Evolutionary conservation across 495 filamentous ascomycete species (phyloP), one percentile per base, ranked within the genome.

Genomic region (Neohortaea acidophila): DNA sequence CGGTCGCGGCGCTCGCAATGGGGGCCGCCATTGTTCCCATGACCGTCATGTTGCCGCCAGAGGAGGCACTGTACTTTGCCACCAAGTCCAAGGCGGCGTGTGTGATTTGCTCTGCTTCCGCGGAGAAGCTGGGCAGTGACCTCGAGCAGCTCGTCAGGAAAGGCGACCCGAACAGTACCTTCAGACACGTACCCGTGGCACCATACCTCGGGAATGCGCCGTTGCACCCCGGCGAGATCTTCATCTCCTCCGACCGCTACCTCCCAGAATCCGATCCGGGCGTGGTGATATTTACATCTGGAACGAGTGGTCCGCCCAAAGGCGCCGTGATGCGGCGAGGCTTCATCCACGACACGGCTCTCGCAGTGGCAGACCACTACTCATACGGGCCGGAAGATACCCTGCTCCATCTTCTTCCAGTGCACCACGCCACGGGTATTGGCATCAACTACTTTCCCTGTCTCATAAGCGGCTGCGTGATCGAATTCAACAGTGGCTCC

Each of bases 391-490:
- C 44, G 13, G 25, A 45, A 6, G 58, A 60, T 39, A 48, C 47
- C 0, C 41, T 60, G 22, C 44, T 60, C 8, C 65, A 69, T 27
- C 40, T 64, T 1, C 51, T 68, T 4, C 65, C 65, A 3, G 63
- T 68, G 0, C 64, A 68, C 36, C 65, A 69, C 44, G 62, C 63
- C 6, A 65, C 64, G 0, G 65, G 65, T 2, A 52, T 67, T 0
- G 60, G 61, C 7, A 56, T 67, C 23, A 64, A 55, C 9, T 66
- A 67, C 35, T 58, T 68, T 15, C 63, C 65, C 4, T 63, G 59
- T 39, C 51, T 69, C 0, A 51, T 60, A 0, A 48, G 57, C 2
- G 64, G 65, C 5, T 58, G 54, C 11, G 51, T 60, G 21, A 61
- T 67, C 21, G 65, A 69, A 49, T 67, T 65, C 50, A 55, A 58